Percentiles rank a stretch among this genome's conserved stretches.
These are phyloP conservation scores for Colletotrichum tropicale DNA, from an alignment of 2,329 filamentous ascomycete genomes.

Conservation along the genomic window DNA sequence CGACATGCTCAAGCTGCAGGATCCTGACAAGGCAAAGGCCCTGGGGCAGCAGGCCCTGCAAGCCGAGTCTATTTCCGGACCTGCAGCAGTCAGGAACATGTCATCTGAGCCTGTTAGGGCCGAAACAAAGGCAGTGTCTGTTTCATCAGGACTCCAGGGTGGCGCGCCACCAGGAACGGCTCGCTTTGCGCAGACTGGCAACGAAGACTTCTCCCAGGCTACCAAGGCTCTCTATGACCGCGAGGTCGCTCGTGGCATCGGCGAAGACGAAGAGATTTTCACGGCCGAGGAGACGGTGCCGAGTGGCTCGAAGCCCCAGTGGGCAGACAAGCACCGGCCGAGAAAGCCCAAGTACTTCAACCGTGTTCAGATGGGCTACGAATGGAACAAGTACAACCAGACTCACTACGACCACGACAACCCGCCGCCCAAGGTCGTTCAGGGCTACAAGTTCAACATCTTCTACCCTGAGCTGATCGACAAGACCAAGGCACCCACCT, in stretches of 20 bases:
- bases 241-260: slow-evolving; percentile 88
- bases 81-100: slow-evolving; percentile 7
- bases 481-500: slow-evolving; percentile 92
- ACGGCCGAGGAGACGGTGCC: slow-evolving; percentile 83
- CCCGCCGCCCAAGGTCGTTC: slow-evolving; percentile 95
- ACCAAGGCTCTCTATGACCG: slow-evolving; percentile 91
- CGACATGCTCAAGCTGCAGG: slow-evolving; percentile 63
- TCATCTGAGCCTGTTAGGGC: slow-evolving; percentile 24
- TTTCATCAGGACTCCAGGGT: neutral
- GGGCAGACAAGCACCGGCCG: slow-evolving; percentile 84
- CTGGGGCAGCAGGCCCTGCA: slow-evolving; percentile 20
- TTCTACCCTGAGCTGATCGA: slow-evolving; percentile 98
- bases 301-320: slow-evolving; percentile 69
- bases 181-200: slow-evolving; percentile 71
- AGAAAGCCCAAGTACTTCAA: slow-evolving; percentile 98
- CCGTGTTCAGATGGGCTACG: slow-evolving; percentile 97
- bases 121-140: slow-evolving; percentile 24
- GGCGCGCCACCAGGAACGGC: slow-evolving; percentile 60
- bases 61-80: slow-evolving; percentile 38
- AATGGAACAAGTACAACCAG: slow-evolving; percentile 99
- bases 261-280: slow-evolving; percentile 96
- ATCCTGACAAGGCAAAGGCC: slow-evolving; percentile 68
- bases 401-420: slow-evolving; percentile 99
- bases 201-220: slow-evolving; percentile 84
- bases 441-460: slow-evolving; percentile 99